Conservation (phyloP, 2,329 filamentous ascomycete genomes). For the Sphaerulina musiva region DNA sequence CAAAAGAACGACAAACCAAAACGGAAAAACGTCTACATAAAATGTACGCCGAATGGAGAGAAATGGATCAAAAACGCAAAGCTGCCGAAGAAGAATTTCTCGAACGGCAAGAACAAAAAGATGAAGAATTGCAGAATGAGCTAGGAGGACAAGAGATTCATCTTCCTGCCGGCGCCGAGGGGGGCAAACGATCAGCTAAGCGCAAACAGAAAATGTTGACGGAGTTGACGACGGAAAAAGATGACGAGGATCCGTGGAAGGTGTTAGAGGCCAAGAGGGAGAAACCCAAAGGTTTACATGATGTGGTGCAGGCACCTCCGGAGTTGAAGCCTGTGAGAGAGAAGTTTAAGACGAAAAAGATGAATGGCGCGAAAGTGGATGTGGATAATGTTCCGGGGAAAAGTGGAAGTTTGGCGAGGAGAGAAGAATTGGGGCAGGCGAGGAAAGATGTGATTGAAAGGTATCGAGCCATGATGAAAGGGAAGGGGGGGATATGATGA, state of each 20-base stretch:
- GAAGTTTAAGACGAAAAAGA: conserved; percentile 57
- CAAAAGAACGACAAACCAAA: conserved; percentile 66
- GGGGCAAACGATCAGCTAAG: conserved; percentile 44
- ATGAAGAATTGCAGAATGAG: conserved; percentile 56
- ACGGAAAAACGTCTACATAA: conserved; percentile 72
- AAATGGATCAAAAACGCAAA: conserved; percentile 72
- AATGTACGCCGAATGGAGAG: conserved; percentile 58
- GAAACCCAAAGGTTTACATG: conserved; percentile 45
- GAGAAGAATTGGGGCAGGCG: conserved; percentile 66
- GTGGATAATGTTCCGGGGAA: conserved; percentile 63
- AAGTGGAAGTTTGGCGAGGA: conserved; percentile 63
- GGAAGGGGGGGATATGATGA: conserved; percentile 21
- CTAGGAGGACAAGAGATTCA: conserved; percentile 59
- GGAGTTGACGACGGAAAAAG: conserved; percentile 42
- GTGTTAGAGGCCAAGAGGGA: conserved; percentile 62
- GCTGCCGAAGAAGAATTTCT: conserved; percentile 66
- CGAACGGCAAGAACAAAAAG: conserved; percentile 58
- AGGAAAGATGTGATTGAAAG: conserved; percentile 65
- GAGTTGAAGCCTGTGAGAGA: conserved; percentile 58
- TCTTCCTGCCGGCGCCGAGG: conserved; percentile 43
- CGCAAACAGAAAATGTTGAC: conserved; percentile 38
- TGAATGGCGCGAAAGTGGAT: conserved; percentile 56
- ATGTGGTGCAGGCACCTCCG: conserved; percentile 69
- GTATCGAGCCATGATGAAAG: conserved; percentile 64
- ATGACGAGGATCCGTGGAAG: conserved; percentile 70